Evolutionary conservation across 169 alveolate genomes (phyloP), one percentile per base, ranked within the genome.

Genomic region (Eimeria zaria): DNA sequence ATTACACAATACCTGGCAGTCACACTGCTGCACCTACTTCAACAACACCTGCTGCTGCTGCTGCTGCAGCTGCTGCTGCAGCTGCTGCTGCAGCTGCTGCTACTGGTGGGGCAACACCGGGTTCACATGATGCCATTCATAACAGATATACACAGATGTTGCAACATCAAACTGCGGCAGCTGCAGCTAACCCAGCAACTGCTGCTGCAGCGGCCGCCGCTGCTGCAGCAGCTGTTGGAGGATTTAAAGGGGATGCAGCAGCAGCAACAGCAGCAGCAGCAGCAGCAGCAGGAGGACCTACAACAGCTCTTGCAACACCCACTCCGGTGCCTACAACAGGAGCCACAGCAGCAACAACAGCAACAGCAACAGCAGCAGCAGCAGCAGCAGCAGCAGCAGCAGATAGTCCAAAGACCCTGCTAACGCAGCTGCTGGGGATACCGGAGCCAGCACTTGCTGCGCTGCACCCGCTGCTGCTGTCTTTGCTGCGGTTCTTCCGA

Each of bases 401-500:
- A 62, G 64, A 87, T 9, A 83, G 71, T 11, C 92, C 62, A 0
- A 53, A 53, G 73, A n/a, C 73, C n/a, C 64, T 81, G 20, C 80
- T 71, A 8, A 64, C 96, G 12, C 89, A 90, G 76, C 73, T 90
- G 16, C 53, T 76, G 16, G 83, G 93, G 5, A n/a, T 95, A 11
- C 97, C 93, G 2, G 87, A 69, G 33, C 67, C 95, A 12, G 81
- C 80, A 18, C 90, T 95, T 27, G 95, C 90, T 33, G 83, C 97
- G 51, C 80, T 89, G 30, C 73, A 60, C 46, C 92, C 97, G 51
- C 33, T 87, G 44, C 85, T 90, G 48, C 95, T 88, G 51, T 95
- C 96, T 51, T 51, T 95, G 94, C 60, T 89, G 51, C 96, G 78
- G 60, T 95, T 95, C 33, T 95, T 95, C 30, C 30, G 91, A 18